Base-by-base conservation (phyloP, 1,284 basidiomycete species). In the Coriolopsis trogii region DNA sequence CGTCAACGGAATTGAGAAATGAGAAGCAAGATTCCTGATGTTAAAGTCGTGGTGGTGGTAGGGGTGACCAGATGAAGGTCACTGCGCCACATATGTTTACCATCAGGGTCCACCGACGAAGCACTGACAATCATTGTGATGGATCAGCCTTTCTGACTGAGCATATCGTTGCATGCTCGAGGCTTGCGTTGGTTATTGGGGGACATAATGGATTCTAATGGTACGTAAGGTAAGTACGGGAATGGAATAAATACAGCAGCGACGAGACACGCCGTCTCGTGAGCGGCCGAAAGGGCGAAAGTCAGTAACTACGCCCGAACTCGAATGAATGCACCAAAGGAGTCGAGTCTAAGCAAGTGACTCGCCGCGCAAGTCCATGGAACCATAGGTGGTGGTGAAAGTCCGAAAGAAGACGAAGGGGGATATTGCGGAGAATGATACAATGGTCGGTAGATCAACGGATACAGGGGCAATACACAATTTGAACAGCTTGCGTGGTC, bases 401-500 rank as follows among this genome's bases (percentile, higher is more conserved):
- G 29, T 9, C 12, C 15, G 18, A 21, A 41, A 28, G 39, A 31
- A 52, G 24, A 26, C 30, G 30, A 45, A 45, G 25, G 21, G 38
- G 33, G 40, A 6, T 39, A 34, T 6, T 37, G 39, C 8, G 37
- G 24, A 18, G 46, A 41, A 43, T 53, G 46, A 51, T 57, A 57
- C 57, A 59, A 49, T 49, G 57, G 18, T 42, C 46, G 46, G 49
- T 44, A 51, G 41, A 39, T 44, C 39, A 38, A 53, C 42, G 24
- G 57, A 56, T 59, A 59, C 57, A 59, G 42, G 51, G 46, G 53
- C 44, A 50, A 46, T 56, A 59, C 53, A 59, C 37, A 41, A n/a
- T 12, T 24, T n/a, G 15, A 21, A 28, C 28, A n/a, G 37, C 16
- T 18, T 23, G 40, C 25, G 25, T 37, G 31, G 43, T 28, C 43